Percentiles rank a stretch among this genome's conserved stretches.
These are phyloP conservation scores for Sicyos baderoa DNA, from an alignment of 306 rosid species.

Conservation along the genomic window DNA sequence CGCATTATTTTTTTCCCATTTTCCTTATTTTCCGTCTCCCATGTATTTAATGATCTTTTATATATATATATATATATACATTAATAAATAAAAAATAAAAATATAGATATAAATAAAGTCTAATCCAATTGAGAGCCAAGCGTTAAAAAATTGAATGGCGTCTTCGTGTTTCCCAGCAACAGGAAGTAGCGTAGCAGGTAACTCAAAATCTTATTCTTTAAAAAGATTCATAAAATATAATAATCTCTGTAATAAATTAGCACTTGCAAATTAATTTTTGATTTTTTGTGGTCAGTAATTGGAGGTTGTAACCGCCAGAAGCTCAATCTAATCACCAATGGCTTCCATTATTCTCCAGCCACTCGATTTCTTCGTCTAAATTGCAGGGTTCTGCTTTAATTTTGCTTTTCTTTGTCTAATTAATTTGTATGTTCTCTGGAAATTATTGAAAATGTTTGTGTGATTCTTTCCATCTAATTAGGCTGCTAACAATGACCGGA, in stretches of 20 bases:
- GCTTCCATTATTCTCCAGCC: constrained; percentile 23
- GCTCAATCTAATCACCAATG: constrained; percentile 21
- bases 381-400: constrained; percentile 46
- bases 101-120: too few species aligned
- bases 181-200: too few species aligned
- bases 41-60: too few species aligned
- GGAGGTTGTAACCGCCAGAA: constrained; percentile 16
- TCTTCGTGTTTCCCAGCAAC: too few species aligned
- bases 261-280: neutral
- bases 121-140: constrained; percentile 6
- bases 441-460: neutral
- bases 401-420: constrained; percentile 24
- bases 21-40: too few species aligned
- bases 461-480: constrained; percentile 20
- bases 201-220: neutral
- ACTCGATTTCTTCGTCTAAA: constrained; percentile 26
- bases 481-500: constrained; percentile 41
- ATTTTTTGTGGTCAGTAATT: constrained; percentile 15
- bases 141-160: constrained; percentile 33
- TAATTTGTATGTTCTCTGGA: neutral
- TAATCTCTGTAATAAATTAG: neutral
- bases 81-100: too few species aligned
- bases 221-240: neutral
- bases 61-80: too few species aligned
- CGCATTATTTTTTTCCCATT: too few species aligned